Evolutionary conservation across 2,329 filamentous ascomycete species (phyloP), one percentile per base, ranked within the genome.

Genomic region (Diaporthe velutina): DNA sequence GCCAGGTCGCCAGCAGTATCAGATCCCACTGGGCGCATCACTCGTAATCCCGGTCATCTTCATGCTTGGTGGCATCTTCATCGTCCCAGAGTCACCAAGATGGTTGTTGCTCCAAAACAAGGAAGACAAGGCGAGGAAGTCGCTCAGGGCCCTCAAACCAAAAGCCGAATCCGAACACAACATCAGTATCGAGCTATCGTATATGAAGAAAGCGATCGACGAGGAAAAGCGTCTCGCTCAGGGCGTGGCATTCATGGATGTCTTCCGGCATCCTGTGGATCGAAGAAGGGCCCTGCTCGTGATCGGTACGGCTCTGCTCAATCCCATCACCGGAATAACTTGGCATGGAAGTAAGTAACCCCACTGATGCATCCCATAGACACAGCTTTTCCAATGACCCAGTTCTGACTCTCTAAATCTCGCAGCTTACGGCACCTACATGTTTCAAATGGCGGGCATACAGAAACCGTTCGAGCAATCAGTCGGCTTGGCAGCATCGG

Each of bases 381-480:
- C 19, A 4, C 6, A 13, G 8, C 35, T 12, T 45, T 48, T 8
- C n/a, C 25, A 8, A 17, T 28, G 5, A 13, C 2, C 5, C 30
- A 52, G 12, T 3, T 22, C 61, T 67, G 45, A 67, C 7, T 6
- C 19, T 38, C 22, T 38, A 1, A 2, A 15, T 22, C 10, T 13
- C 33, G 10, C 45, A 67, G 64, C 45, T 38, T 67, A 67, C 45
- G 64, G 64, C 45, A 67, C 64, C 8, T 67, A 67, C 64, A 67
- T 67, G 64, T 67, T 67, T 33, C 64, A 67, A 7, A 67, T 67
- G 64, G 64, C 64, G 4, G 42, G 42, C 7, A 67, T 67, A 8
- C 25, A 52, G 33, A 52, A 67, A 0, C 64, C 64, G 0, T 67
- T 67, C 22, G 64, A 38, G 45, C 64, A 67, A 8, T 25, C 45